phyloP scores from a whole-genome alignment of 2,329 filamentous ascomycete species.

The Teratosphaeria epicoccoides region DNA sequence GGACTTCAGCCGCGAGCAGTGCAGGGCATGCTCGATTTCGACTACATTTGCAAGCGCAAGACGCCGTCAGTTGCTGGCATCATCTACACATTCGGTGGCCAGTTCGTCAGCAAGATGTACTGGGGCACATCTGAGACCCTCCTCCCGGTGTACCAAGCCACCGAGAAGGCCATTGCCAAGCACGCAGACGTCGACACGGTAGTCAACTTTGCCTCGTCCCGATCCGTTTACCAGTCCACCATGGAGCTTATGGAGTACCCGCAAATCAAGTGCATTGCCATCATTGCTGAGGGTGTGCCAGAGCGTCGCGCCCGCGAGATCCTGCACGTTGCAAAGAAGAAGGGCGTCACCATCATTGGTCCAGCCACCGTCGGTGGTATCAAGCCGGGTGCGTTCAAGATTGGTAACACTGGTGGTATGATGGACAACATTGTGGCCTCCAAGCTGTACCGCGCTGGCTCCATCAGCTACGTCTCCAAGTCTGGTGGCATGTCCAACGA shows the following conservation, averaged over 20 bases:
- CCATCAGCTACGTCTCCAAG: conserved; percentile 98
- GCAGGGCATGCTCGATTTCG: conserved; percentile 75
- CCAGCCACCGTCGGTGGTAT: conserved; percentile 98
- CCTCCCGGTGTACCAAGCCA: conserved; percentile 93
- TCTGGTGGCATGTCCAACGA: conserved; percentile 99
- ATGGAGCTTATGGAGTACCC: conserved; percentile 97
- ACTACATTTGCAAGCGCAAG: conserved; percentile 99
- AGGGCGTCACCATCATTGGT: conserved; percentile 97
- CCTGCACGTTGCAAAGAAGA: conserved; percentile 90
- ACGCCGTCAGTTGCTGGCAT: conserved; percentile 96
- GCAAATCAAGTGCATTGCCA: conserved; percentile 97
- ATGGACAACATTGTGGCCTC: conserved; percentile 99
- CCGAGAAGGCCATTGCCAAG: conserved; percentile 86
- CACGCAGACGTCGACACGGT: conserved; percentile 95
- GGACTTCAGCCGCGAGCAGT: conserved; percentile 81
- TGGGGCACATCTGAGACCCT: conserved; percentile 99
- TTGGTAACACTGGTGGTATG: conserved; percentile 99
- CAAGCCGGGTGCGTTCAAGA: conserved; percentile 99
- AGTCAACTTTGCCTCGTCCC: conserved; percentile 98
- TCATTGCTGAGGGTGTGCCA: conserved; percentile 98
- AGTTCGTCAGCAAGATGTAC: conserved; percentile 99
- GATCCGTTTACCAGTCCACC: conserved; percentile 96
- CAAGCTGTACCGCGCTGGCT: conserved; percentile 99
- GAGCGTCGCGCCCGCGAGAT: conserved; percentile 99
- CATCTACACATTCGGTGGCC: conserved; percentile 99